Percentiles rank a stretch among this genome's conserved stretches.
These are phyloP conservation scores for Pogostemon cablin DNA, from an alignment of 257 asterid genomes.

Conservation along the genomic window DNA sequence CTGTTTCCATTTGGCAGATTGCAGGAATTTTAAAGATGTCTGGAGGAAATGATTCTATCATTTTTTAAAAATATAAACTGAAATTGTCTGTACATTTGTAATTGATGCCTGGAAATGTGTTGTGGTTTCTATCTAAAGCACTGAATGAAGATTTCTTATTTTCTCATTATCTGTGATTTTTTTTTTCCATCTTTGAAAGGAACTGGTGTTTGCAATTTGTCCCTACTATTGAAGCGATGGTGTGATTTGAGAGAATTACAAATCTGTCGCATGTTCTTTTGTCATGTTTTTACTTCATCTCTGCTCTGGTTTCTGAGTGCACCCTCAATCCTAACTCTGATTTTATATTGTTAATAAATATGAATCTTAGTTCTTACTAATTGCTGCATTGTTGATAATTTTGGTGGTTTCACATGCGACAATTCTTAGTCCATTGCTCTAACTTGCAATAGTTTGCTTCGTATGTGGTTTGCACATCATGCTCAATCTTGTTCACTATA, in stretches of 20 bases:
- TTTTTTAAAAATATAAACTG: neutral
- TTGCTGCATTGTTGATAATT: constrained; percentile 29
- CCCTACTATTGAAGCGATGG: constrained; percentile 18
- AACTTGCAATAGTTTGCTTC: constrained; percentile 17
- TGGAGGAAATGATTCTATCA: neutral
- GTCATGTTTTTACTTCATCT: constrained; percentile 12
- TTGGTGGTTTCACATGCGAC: constrained; percentile 5
- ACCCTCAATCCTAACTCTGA: neutral
- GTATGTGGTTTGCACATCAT: constrained; percentile 21
- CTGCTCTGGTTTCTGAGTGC: constrained; percentile 23
- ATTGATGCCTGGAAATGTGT: neutral
- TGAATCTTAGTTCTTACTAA: constrained; percentile 9
- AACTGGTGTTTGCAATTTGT: constrained; percentile 2
- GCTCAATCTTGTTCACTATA: constrained; percentile 2
- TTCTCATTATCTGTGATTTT: constrained; percentile 12
- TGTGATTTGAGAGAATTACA: neutral
- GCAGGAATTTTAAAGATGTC: constrained; percentile 19
- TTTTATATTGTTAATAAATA: constrained; percentile 2
- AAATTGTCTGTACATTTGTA: constrained; percentile 11
- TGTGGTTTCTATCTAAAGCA: constrained; percentile 21
- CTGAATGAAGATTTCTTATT: neutral
- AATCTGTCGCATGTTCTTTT: neutral
- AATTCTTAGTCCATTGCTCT: neutral
- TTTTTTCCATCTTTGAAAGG: neutral
- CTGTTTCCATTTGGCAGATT: constrained; percentile 15